Evolutionary conservation across 2,329 filamentous ascomycete species (phyloP).

Genomic region (Thelonectria discophora): DNA sequence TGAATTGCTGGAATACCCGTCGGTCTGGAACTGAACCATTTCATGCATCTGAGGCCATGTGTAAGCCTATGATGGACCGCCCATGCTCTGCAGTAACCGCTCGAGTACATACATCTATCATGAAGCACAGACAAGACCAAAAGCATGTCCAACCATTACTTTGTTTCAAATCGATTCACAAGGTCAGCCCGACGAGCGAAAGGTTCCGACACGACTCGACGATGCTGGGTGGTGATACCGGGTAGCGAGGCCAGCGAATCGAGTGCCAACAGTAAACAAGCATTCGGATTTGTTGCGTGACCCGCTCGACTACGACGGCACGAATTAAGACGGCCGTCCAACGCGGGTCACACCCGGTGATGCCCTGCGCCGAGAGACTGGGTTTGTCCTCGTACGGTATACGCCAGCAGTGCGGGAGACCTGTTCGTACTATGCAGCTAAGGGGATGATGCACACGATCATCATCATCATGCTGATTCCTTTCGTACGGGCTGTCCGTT

Average conservation of each 20-base stretch:
- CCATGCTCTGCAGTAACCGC: neutral
- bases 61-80: slow-evolving; percentile 6
- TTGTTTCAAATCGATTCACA: slow-evolving; percentile 4
- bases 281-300: slow-evolving; percentile 40
- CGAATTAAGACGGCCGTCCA: slow-evolving; percentile 20
- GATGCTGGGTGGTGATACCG: slow-evolving; percentile 3
- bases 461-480: slow-evolving; percentile 6
- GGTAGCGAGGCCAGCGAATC: neutral
- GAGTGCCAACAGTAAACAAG: slow-evolving; percentile 37
- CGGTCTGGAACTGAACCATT: slow-evolving; percentile 7
- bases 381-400: too few relatives aligned
- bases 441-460: neutral
- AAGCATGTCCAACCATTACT: neutral
- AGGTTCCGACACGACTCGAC: neutral
- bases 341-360: slow-evolving; percentile 31
- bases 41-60: slow-evolving; percentile 12
- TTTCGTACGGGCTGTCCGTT: neutral
- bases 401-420: too few relatives aligned
- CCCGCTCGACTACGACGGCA: slow-evolving; percentile 25
- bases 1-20: slow-evolving; percentile 17
- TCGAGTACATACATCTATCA: neutral
- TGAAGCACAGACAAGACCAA: neutral
- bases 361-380: slow-evolving; percentile 17
- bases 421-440: too few relatives aligned
- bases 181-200: neutral